Evolutionary conservation across 371 early-diverging fungal species (phyloP).

Genomic region (Mucor circinelloides): DNA sequence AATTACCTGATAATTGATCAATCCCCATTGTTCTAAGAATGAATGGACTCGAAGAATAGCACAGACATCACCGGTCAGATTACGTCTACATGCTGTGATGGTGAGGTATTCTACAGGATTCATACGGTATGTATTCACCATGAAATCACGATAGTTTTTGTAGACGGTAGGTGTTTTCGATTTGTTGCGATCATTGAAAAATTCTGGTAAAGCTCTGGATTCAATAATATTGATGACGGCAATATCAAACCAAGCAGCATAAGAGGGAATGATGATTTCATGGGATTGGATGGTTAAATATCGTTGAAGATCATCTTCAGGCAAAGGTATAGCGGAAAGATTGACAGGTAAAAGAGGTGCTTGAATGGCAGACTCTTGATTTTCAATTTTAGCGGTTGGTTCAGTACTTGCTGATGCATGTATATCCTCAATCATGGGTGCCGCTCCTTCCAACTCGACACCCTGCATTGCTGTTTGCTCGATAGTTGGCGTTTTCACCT

Average conservation of each 20-base stretch:
- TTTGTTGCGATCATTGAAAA: conserved; percentile 86
- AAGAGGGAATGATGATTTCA: conserved; percentile 83
- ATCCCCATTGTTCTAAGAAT: conserved; percentile 97
- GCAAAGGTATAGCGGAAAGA: conserved; percentile 22
- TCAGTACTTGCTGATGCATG: background rate
- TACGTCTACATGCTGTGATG: conserved; percentile 91
- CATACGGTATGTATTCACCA: conserved; percentile 94
- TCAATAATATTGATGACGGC: conserved; percentile 82
- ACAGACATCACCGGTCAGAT: conserved; percentile 94
- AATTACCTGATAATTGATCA: conserved; percentile 94
- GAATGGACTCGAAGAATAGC: conserved; percentile 95
- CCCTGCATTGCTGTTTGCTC: background rate
- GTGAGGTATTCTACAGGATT: conserved; percentile 92
- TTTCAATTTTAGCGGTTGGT: background rate
- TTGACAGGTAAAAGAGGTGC: conserved; percentile 15
- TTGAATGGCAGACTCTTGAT: background rate
- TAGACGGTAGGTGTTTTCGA: conserved; percentile 89
- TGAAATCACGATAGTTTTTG: conserved; percentile 93
- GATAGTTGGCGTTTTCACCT: conserved; percentile 14
- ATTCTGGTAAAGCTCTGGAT: conserved; percentile 85
- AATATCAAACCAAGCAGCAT: conserved; percentile 91
- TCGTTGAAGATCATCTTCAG: conserved; percentile 64
- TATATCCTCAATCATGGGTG: background rate
- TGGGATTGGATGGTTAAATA: conserved; percentile 71
- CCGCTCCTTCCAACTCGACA: conserved; percentile 13